Conservation (phyloP, 2,329 filamentous ascomycete genomes). For the Hypoxylon sp. region DNA sequence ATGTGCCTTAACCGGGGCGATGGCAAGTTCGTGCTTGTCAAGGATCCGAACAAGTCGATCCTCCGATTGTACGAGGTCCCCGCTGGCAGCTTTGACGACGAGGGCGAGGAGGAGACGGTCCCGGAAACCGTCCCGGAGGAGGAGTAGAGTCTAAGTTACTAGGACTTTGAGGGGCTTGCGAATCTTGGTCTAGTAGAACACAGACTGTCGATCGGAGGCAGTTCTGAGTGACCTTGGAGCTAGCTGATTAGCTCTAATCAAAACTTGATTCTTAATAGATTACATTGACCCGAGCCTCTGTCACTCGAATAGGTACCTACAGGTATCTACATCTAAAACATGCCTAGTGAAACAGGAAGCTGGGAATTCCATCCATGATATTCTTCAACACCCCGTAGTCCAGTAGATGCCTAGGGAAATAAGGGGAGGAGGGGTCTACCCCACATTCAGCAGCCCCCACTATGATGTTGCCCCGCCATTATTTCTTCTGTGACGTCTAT, state of each 20-base stretch:
- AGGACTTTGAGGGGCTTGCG: not conserved
- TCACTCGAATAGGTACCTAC: too few species aligned
- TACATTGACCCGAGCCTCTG: not conserved
- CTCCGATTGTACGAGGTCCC: conserved; percentile 94
- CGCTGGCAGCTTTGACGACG: conserved; percentile 88
- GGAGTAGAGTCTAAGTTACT: conserved; percentile 45
- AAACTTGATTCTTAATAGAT: conserved; percentile 14
- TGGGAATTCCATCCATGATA: not conserved
- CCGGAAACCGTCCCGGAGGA: conserved; percentile 61
- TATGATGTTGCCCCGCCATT: conserved; percentile 20
- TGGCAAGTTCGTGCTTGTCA: conserved; percentile 83
- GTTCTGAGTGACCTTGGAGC: not conserved
- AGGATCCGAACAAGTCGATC: conserved; percentile 97
- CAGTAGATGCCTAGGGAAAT: not conserved
- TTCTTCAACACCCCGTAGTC: not conserved
- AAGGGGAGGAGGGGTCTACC: conserved; percentile 6
- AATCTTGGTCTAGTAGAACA: conserved; percentile 16
- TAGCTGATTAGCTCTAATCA: not conserved
- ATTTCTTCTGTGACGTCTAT: conserved; percentile 45
- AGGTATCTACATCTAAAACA: not conserved
- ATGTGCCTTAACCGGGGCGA: conserved; percentile 85
- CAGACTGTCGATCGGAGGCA: not conserved
- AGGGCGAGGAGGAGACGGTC: conserved; percentile 76
- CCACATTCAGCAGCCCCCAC: conserved; percentile 32
- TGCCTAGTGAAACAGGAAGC: not conserved